Conservation (phyloP, 257 asterid species). For the Misopates orontium region DNA sequence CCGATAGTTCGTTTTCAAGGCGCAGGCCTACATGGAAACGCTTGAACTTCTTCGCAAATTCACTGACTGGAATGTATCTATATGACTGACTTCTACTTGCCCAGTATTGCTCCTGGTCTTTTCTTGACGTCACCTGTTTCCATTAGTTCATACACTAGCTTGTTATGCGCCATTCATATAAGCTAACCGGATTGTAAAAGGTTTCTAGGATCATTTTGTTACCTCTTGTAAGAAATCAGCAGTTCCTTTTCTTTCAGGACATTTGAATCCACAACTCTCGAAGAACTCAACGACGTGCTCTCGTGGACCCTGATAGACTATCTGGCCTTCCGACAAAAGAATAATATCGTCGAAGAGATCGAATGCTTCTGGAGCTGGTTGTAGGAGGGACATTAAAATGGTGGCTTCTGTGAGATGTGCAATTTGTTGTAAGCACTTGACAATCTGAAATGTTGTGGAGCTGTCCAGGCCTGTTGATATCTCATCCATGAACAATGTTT, state of each 20-base stretch:
- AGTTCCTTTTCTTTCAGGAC: constrained; percentile 77
- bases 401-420: constrained; percentile 65
- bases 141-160: not conserved
- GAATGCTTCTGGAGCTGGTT: constrained; percentile 76
- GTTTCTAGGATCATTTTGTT: constrained; percentile 5
- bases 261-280: constrained; percentile 54
- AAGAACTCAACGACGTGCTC: constrained; percentile 64
- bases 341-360: constrained; percentile 74
- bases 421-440: constrained; percentile 64
- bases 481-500: constrained; percentile 71
- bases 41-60: constrained; percentile 52
- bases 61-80: constrained; percentile 43
- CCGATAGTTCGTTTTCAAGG: constrained; percentile 47
- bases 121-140: constrained; percentile 63
- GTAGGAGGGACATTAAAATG: constrained; percentile 65
- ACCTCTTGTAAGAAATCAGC: constrained; percentile 89
- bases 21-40: constrained; percentile 50
- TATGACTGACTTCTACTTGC: constrained; percentile 38
- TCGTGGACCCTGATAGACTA: constrained; percentile 67
- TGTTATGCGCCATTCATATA: not conserved
- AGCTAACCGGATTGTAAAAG: no score
- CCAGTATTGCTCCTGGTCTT: constrained; percentile 82
- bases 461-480: constrained; percentile 81
- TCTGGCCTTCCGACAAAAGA: constrained; percentile 67
- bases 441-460: constrained; percentile 72